These are phyloP conservation scores for Perkinsus marinus DNA, from an alignment of 169 alveolate genomes.

Conservation along the genomic window DNA sequence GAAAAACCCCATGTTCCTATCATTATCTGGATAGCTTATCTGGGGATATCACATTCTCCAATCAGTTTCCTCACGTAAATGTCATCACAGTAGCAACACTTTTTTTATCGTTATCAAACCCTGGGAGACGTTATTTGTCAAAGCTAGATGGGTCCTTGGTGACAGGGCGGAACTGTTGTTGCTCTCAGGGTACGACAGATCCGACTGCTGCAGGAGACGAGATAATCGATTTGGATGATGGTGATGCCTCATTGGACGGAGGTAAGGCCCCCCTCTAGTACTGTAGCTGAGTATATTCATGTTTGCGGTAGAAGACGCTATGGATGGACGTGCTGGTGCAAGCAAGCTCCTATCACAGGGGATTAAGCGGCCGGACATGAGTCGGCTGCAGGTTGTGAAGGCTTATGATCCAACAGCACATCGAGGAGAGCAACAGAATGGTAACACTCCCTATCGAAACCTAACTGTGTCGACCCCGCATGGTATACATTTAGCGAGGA, in stretches of 20 bases:
- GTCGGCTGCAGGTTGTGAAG: neutral
- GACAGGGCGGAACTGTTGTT: too few species aligned
- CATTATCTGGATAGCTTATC: too few species aligned
- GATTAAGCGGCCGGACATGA: neutral
- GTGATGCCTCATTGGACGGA: neutral
- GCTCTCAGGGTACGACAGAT: neutral
- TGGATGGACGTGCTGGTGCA: neutral
- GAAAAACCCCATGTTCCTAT: too few species aligned
- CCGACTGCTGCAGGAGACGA: neutral
- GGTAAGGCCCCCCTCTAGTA: neutral
- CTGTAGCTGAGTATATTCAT: neutral
- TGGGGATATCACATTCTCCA: too few species aligned
- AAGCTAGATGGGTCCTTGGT: neutral
- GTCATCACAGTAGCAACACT: too few species aligned
- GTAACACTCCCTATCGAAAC: too few species aligned
- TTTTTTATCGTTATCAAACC: too few species aligned
- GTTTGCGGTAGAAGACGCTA: neutral
- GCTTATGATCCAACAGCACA: neutral
- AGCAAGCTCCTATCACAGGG: neutral
- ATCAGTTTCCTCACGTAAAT: too few species aligned
- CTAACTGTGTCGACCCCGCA: too few species aligned
- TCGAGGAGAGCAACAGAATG: neutral
- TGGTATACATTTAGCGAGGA: too few species aligned
- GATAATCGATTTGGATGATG: neutral
- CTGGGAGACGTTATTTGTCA: too few species aligned